These are phyloP conservation scores for Claviceps lovelessii DNA, from an alignment of 2,329 filamentous ascomycete genomes.

Conservation along the genomic window DNA sequence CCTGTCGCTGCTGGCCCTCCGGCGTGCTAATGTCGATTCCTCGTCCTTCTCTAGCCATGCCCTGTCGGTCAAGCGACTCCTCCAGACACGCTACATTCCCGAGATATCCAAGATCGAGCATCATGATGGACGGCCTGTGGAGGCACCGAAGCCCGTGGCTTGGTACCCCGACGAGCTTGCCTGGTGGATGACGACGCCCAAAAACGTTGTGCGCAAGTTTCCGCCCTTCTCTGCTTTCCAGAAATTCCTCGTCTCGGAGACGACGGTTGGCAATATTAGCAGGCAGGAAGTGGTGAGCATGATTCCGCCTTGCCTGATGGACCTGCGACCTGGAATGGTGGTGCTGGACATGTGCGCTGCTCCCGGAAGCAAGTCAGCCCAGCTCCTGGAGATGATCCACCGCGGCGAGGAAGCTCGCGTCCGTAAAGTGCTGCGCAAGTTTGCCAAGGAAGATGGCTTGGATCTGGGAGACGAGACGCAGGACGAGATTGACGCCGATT, in stretches of 20 bases:
- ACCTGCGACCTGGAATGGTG: slow-evolving; percentile 79
- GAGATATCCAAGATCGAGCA: slow-evolving; percentile 74
- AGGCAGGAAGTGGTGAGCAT: slow-evolving; percentile 97
- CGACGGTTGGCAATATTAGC: slow-evolving; percentile 91
- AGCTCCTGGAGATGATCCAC: slow-evolving; percentile 89
- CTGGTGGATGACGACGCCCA: slow-evolving; percentile 96
- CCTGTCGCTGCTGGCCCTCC: neutral
- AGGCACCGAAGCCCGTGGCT: slow-evolving; percentile 64
- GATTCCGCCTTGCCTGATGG: slow-evolving; percentile 91
- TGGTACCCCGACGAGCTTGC: slow-evolving; percentile 95
- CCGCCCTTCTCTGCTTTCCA: slow-evolving; percentile 91
- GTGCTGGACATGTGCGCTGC: slow-evolving; percentile 94
- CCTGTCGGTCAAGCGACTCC: slow-evolving; percentile 75
- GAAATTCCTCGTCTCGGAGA: slow-evolving; percentile 95
- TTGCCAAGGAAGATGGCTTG: slow-evolving; percentile 46
- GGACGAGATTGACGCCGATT: slow-evolving; percentile 33
- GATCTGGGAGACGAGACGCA: slow-evolving; percentile 34
- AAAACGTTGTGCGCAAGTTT: slow-evolving; percentile 88
- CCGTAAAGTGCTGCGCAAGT: slow-evolving; percentile 50
- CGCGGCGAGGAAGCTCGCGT: slow-evolving; percentile 81
- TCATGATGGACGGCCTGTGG: slow-evolving; percentile 67
- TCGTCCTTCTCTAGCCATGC: slow-evolving; percentile 49
- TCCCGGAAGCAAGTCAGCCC: slow-evolving; percentile 90
- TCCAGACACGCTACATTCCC: slow-evolving; percentile 80
- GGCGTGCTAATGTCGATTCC: slow-evolving; percentile 8